These are phyloP conservation scores for Kazachstania sp. DNA, from an alignment of 1,139 yeast species.

Conservation along the genomic window DNA sequence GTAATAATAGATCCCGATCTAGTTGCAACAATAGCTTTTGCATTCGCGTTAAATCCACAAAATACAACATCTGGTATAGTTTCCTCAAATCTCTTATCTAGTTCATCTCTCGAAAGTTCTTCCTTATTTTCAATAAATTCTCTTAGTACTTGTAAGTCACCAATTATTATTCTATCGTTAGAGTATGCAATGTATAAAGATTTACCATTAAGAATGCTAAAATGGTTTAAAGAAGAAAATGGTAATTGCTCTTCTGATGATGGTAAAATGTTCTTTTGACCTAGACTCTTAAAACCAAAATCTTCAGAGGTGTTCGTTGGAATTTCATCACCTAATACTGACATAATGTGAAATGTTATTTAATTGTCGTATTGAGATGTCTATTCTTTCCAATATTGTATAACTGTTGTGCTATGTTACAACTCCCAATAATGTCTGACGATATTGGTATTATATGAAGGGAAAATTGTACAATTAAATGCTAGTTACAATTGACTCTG, in stretches of 20 bases:
- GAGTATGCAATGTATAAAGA: slow-evolving; percentile 29
- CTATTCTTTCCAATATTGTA: no score
- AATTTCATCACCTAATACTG: slow-evolving; percentile 19
- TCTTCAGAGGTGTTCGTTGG: slow-evolving; percentile 30
- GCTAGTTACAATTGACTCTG: no score
- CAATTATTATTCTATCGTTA: slow-evolving; percentile 24
- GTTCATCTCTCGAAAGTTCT: slow-evolving; percentile 5
- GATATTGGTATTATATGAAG: no score
- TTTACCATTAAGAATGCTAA: slow-evolving; percentile 18
- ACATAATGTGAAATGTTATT: slow-evolving; percentile 7
- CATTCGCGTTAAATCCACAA: slow-evolving; percentile 10
- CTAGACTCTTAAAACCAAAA: slow-evolving; percentile 34
- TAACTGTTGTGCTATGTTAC: no score
- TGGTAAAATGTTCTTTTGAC: slow-evolving; percentile 27
- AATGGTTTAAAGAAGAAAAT: slow-evolving; percentile 21
- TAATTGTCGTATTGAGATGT: no score
- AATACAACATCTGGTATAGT: slow-evolving; percentile 13
- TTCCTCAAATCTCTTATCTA: slow-evolving; percentile 10
- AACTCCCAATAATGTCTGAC: no score
- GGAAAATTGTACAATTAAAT: no score
- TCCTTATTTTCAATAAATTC: slow-evolving; percentile 10
- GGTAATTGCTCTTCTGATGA: slow-evolving; percentile 30
- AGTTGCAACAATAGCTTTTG: slow-evolving; percentile 8
- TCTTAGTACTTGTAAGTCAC: slow-evolving; percentile 25
- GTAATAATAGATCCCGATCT: slow-evolving; percentile 9